Conservation (phyloP, 208 protist species). For the Leptomonas pyrrhocoris region DNA sequence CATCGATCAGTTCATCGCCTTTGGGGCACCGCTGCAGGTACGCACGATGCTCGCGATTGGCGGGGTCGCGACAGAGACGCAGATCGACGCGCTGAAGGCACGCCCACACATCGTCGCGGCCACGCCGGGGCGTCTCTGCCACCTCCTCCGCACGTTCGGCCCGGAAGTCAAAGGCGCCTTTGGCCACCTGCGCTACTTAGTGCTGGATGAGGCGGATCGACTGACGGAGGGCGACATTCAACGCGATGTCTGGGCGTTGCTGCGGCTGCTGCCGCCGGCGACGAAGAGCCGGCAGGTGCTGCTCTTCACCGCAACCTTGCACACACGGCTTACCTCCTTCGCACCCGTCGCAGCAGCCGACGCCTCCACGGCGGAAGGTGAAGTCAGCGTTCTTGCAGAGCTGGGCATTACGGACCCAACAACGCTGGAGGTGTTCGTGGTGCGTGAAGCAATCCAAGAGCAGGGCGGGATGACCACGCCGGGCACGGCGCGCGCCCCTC, state of each 20-base stretch:
- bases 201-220: slow-evolving; percentile 88
- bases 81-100: slow-evolving; percentile 73
- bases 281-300: slow-evolving; percentile 51
- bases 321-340: slow-evolving; percentile 51
- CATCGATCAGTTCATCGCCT: slow-evolving; percentile 85
- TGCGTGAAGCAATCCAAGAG: slow-evolving; percentile 14
- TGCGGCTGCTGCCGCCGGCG: slow-evolving; percentile 42
- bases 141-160: slow-evolving; percentile 56
- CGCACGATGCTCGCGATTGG: slow-evolving; percentile 77
- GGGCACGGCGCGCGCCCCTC: not conserved
- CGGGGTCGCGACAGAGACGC: slow-evolving; percentile 74
- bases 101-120: slow-evolving; percentile 86
- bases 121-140: slow-evolving; percentile 75
- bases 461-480: not conserved
- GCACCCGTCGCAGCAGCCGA: not conserved
- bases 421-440: slow-evolving; percentile 37
- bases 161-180: slow-evolving; percentile 66
- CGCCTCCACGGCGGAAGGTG: too few species aligned
- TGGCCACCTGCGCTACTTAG: slow-evolving; percentile 73
- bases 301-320: slow-evolving; percentile 82
- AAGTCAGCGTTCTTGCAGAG: slow-evolving; percentile 41
- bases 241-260: slow-evolving; percentile 50
- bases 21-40: slow-evolving; percentile 76
- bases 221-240: slow-evolving; percentile 80
- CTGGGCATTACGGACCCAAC: slow-evolving; percentile 42